phyloP scores from a whole-genome alignment of 352 stramenopile genomes.

The Pythium sp. region DNA sequence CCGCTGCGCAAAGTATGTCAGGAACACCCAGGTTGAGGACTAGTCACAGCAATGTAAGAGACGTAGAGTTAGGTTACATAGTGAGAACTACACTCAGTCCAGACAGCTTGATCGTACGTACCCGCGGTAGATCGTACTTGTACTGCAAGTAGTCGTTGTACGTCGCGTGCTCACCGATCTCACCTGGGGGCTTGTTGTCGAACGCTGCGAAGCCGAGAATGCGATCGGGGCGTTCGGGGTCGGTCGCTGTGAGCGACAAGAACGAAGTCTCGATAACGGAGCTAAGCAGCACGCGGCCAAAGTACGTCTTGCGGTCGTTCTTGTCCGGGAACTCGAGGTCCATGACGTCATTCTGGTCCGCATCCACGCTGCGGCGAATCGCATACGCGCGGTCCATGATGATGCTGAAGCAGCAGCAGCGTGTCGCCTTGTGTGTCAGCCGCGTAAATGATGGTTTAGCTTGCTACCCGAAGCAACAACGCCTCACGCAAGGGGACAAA shows the following conservation, averaged over 20 bases:
- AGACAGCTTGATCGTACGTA: conserved; percentile 13
- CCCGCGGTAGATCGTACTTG: conserved; percentile 53
- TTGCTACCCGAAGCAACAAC: neutral
- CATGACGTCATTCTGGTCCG: conserved; percentile 52
- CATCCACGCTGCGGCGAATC: conserved; percentile 58
- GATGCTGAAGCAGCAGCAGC: neutral
- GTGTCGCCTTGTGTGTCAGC: neutral
- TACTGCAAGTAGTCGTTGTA: conserved; percentile 40
- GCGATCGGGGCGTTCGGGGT: conserved; percentile 43
- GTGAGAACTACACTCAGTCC: conserved; percentile 21
- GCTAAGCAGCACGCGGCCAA: conserved; percentile 50
- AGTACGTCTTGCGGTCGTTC: conserved; percentile 57
- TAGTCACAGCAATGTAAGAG: conserved; percentile 3
- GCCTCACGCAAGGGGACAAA: neutral
- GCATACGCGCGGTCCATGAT: conserved; percentile 34
- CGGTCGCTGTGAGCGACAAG: conserved; percentile 60
- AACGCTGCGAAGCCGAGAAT: conserved; percentile 66
- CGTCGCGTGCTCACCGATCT: conserved; percentile 35
- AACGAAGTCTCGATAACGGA: conserved; percentile 73
- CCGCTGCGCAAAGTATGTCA: conserved; percentile 56
- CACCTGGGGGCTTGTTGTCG: conserved; percentile 44
- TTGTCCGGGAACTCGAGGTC: conserved; percentile 65
- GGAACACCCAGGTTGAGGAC: conserved; percentile 47
- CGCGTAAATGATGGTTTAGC: neutral
- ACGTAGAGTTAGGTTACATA: too few relatives aligned